Percentiles rank a stretch among this genome's conserved stretches.
Evolutionary conservation across 345 rosid genomes (phyloP).

Genomic region (Hypericum androsaemum): DNA sequence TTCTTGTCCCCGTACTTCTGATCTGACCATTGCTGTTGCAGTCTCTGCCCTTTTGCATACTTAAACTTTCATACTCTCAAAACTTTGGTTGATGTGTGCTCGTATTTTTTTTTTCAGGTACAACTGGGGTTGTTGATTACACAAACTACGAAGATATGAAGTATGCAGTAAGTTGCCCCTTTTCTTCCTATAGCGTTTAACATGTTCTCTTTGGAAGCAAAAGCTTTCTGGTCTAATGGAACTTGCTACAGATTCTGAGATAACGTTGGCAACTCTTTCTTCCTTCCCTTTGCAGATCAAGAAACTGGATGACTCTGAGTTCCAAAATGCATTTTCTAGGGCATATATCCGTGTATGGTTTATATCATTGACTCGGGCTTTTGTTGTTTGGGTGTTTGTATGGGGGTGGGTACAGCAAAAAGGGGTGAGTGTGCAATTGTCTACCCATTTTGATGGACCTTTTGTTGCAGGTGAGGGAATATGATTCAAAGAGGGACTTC

Average conservation of each 20-base stretch:
- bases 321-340: conserved; percentile 26
- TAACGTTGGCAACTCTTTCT: too few relatives aligned
- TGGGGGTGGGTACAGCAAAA: background rate
- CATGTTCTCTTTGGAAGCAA: background rate
- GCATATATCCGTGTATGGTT: conserved; percentile 24
- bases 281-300: conserved; percentile 17
- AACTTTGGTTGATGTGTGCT: background rate
- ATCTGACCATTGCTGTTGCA: too few relatives aligned
- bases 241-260: background rate
- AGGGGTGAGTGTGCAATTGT: too few relatives aligned
- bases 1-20: too few relatives aligned
- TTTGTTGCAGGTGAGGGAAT: conserved; percentile 20
- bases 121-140: conserved; percentile 29
- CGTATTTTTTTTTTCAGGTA: conserved; percentile 15
- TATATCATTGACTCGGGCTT: background rate
- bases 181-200: background rate
- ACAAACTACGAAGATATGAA: conserved; percentile 33
- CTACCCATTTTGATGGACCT: background rate
- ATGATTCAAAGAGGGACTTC: conserved; percentile 25
- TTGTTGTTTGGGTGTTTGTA: background rate
- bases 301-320: conserved; percentile 28
- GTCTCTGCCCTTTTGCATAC: too few relatives aligned
- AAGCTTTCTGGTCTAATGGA: background rate
- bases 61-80: too few relatives aligned
- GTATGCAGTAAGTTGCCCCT: conserved; percentile 18